phyloP scores from a whole-genome alignment of 1,139 yeast species.

The Scheffersomyces illinoinensis region DNA sequence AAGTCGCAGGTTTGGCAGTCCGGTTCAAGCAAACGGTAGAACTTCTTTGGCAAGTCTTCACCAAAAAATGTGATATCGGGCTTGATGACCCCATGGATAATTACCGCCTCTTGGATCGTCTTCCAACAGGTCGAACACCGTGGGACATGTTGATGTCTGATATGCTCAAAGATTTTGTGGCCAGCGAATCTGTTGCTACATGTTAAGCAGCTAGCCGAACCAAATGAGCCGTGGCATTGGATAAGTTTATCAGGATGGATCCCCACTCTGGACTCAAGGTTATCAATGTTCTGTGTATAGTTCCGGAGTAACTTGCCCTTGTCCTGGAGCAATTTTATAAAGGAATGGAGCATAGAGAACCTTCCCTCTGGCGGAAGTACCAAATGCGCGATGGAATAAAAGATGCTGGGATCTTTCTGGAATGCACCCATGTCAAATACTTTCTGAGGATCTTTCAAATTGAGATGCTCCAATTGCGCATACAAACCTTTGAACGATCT shows the following conservation, averaged over 20 bases:
- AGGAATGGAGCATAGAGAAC: conserved; percentile 82
- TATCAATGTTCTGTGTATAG: conserved; percentile 94
- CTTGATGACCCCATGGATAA: conserved; percentile 59
- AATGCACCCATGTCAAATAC: conserved; percentile 81
- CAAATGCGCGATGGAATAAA: conserved; percentile 85
- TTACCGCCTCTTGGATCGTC: conserved; percentile 19
- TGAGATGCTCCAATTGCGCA: conserved; percentile 60
- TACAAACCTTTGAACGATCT: conserved; percentile 89
- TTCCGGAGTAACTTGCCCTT: conserved; percentile 79
- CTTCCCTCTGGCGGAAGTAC: conserved; percentile 70
- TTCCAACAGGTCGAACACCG: conserved; percentile 69
- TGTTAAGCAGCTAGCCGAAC: conserved; percentile 82
- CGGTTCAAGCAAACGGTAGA: conserved; percentile 14
- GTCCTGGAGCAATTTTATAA: conserved; percentile 72
- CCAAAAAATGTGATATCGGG: conserved; percentile 97
- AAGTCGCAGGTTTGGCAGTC: conserved; percentile 59
- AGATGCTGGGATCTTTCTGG: conserved; percentile 74
- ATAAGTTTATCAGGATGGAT: conserved; percentile 66
- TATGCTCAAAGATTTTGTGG: conserved; percentile 58
- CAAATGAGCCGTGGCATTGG: conserved; percentile 97
- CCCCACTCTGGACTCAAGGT: conserved; percentile 86
- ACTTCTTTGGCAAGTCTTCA: conserved; percentile 66
- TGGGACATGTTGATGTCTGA: conserved; percentile 64
- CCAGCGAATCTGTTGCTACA: conserved; percentile 74
- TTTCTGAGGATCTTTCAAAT: conserved; percentile 89